Base-by-base conservation (phyloP, 768 basidiomycete species). In the Amanita inopinata region DNA sequence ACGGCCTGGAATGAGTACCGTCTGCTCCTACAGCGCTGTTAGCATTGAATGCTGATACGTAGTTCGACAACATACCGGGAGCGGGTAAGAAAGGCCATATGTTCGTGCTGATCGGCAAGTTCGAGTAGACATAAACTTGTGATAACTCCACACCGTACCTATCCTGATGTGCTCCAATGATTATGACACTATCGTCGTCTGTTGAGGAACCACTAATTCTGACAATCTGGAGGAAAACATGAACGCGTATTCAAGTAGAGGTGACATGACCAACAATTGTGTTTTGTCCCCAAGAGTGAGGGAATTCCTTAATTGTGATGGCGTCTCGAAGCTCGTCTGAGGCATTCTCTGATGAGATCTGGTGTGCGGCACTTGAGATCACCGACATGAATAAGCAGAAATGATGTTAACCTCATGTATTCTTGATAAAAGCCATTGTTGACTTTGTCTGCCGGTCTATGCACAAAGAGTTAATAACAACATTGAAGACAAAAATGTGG, bases 231-330 rank as follows among this genome's bases (percentile, higher is more conserved):
- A 50, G n/a, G 45, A 28, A 32, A 34, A 38, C 27, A 38, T 35
- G 50, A 19, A 51, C 47, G 30, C 33, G 35, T 42, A 47, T 33
- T 24, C 33, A 32, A 41, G 33, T 14, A 12, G 18, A 31, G 19
- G 41, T n/a, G 42, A 15, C 20, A 30, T 32, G 25, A 57, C 78
- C 46, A 55, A 83, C 80, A 47, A 88, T 78, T 39, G 74, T 73
- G 59, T 84, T 81, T 68, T 96, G 92, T 7, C 80, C 81, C 91
- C 90, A 92, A 2, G 76, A 62, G 57, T 92, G 89, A 37, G 63
- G 43, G 52, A 91, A 90, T 58, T 89, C 88, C 18, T 68, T 63
- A 45, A 90, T 59, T 4, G 72, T 71, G 51, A 94, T 85, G 11
- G 59, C 51, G 34, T 70, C 53, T 33, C 63, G 71, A 37, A 90